Conservation (phyloP, 2,329 filamentous ascomycete species). For the Myriangium duriaei region DNA sequence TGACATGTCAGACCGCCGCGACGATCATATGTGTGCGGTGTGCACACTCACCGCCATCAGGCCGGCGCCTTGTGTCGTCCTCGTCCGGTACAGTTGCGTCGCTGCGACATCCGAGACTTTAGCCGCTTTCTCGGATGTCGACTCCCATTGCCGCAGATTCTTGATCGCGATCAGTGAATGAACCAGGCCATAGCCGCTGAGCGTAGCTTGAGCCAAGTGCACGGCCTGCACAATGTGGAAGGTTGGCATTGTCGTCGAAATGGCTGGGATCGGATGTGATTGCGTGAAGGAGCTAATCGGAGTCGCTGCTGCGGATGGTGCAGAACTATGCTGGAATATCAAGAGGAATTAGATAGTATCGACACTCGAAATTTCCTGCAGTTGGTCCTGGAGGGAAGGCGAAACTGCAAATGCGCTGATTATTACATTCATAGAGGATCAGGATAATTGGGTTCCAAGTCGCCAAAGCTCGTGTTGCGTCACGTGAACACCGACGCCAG, state of each 20-base stretch:
- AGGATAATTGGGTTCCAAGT: no score
- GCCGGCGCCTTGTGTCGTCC: conserved; percentile 31
- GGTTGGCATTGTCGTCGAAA: no score
- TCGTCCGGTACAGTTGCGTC: conserved; percentile 31
- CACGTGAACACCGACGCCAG: no score
- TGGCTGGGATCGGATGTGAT: no score
- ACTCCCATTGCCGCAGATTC: conserved; percentile 34
- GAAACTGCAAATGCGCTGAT: no score
- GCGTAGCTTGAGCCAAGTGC: conserved; percentile 28
- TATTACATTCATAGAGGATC: no score
- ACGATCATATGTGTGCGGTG: no score
- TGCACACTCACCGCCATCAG: conserved; percentile 26
- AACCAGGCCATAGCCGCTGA: conserved; percentile 31
- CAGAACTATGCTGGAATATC: background rate
- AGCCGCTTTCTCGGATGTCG: conserved; percentile 32
- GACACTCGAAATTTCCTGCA: no score
- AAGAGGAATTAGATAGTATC: no score
- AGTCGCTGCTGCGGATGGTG: background rate
- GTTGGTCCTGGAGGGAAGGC: no score
- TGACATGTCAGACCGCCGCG: background rate
- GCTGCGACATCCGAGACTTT: conserved; percentile 32
- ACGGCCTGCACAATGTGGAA: conserved; percentile 14
- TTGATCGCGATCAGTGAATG: conserved; percentile 32
- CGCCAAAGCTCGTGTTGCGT: no score
- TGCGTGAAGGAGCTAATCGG: no score